Conservation (phyloP, 495 filamentous ascomycete genomes). For the Neurospora sublineolata region DNA sequence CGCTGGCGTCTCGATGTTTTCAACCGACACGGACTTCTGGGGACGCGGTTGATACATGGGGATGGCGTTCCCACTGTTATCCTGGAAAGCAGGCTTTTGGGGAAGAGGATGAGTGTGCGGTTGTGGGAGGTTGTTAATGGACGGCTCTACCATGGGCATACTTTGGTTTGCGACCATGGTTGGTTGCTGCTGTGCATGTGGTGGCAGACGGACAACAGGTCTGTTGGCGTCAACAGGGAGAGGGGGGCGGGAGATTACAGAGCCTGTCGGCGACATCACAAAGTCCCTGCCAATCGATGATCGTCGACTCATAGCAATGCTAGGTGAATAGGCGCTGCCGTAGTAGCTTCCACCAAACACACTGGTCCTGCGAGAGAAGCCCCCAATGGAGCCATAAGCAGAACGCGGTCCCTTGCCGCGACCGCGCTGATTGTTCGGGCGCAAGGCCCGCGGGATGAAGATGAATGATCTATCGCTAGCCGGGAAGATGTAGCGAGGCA, state of each 20-base stretch:
- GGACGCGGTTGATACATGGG: conserved; percentile 95
- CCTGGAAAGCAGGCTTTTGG: conserved; percentile 64
- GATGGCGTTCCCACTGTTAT: conserved; percentile 62
- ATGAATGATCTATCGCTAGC: conserved; percentile 86
- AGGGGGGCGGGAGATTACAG: conserved; percentile 56
- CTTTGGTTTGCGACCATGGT: neutral
- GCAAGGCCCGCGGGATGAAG: conserved; percentile 88
- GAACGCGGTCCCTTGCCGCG: conserved; percentile 58
- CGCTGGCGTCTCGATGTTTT: conserved; percentile 85
- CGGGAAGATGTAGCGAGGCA: conserved; percentile 82
- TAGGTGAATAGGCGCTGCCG: conserved; percentile 79
- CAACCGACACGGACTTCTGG: conserved; percentile 87
- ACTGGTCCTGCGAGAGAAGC: conserved; percentile 61
- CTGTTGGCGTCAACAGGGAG: conserved; percentile 49
- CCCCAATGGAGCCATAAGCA: conserved; percentile 50
- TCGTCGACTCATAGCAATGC: conserved; percentile 78
- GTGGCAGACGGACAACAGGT: conserved; percentile 81
- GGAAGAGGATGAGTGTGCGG: conserved; percentile 49
- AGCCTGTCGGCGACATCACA: conserved; percentile 65
- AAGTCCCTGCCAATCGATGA: conserved; percentile 76
- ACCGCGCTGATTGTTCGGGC: conserved; percentile 80
- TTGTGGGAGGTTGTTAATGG: conserved; percentile 39
- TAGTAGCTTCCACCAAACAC: conserved; percentile 64
- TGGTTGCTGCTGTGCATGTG: conserved; percentile 36
- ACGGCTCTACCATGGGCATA: conserved; percentile 20